These are phyloP conservation scores for Aegilops bicornis DNA, from an alignment of 176 grass and related monocot species.

Conservation along the genomic window DNA sequence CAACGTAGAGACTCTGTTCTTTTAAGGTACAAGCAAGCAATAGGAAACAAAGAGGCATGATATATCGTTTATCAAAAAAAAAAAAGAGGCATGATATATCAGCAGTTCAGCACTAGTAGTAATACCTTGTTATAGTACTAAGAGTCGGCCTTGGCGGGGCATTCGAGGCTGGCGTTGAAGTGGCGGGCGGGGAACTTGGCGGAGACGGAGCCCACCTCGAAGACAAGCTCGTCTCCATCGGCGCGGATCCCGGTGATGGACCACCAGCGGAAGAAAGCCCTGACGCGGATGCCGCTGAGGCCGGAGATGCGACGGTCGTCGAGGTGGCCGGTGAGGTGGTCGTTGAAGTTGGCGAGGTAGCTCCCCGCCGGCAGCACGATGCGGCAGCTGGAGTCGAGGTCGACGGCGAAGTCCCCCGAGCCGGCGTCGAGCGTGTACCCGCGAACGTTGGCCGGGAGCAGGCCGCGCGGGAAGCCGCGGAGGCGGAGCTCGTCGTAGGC, in stretches of 20 bases:
- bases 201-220: slow-evolving; percentile 54
- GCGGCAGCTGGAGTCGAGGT: slow-evolving; percentile 45
- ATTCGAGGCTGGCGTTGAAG: slow-evolving; percentile 62
- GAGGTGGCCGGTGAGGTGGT: slow-evolving; percentile 48
- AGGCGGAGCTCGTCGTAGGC: slow-evolving; percentile 56
- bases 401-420: slow-evolving; percentile 48
- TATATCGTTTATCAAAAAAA: neutral
- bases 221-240: slow-evolving; percentile 55
- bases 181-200: slow-evolving; percentile 52
- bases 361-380: slow-evolving; percentile 52
- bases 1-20: neutral
- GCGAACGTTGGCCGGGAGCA: slow-evolving; percentile 52
- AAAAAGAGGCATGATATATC: neutral
- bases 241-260: slow-evolving; percentile 61
- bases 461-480: slow-evolving; percentile 47
- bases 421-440: slow-evolving; percentile 45
- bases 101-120: neutral
- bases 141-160: slow-evolving; percentile 37
- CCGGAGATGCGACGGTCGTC: slow-evolving; percentile 43
- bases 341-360: slow-evolving; percentile 54
- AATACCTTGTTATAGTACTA: slow-evolving; percentile 19
- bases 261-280: slow-evolving; percentile 64
- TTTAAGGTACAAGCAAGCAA: neutral
- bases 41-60: neutral
- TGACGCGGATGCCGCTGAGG: slow-evolving; percentile 55